These are phyloP conservation scores for Jackrogersella multiformis DNA, from an alignment of 495 filamentous ascomycete genomes.

Conservation along the genomic window DNA sequence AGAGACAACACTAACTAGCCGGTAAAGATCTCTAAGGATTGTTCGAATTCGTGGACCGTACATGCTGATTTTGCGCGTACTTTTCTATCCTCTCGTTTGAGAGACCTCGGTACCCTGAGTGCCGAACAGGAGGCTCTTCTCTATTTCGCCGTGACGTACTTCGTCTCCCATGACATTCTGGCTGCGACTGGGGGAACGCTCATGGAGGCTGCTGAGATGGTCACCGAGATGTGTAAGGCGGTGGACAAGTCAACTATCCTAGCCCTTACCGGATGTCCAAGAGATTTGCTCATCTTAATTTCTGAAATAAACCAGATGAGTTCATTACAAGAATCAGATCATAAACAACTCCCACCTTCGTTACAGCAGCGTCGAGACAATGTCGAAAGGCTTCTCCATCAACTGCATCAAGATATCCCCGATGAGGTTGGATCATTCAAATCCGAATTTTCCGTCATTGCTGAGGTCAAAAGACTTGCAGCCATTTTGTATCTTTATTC, in stretches of 20 bases:
- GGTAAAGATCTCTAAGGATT: conserved; percentile 31
- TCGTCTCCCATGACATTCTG: conserved; percentile 36
- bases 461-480: conserved; percentile 33
- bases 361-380: conserved; percentile 31
- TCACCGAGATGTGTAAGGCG: conserved; percentile 29
- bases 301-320: conserved; percentile 37
- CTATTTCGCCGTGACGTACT: conserved; percentile 37
- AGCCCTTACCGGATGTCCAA: conserved; percentile 29
- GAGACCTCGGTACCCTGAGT: conserved; percentile 16
- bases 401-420: conserved; percentile 27
- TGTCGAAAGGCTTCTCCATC: conserved; percentile 29
- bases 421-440: conserved; percentile 20
- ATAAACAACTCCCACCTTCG: conserved; percentile 1
- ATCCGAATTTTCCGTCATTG: conserved; percentile 26
- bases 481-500: conserved; percentile 36
- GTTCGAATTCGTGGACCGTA: conserved; percentile 34
- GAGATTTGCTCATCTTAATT: conserved; percentile 30
- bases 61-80: conserved; percentile 32
- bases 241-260: conserved; percentile 24
- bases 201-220: conserved; percentile 27
- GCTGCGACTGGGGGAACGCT: conserved; percentile 32
- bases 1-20: neutral
- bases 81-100: conserved; percentile 26
- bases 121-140: conserved; percentile 32
- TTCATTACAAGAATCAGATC: neutral